These are phyloP conservation scores for Streptanthus diversifolius DNA, from an alignment of 345 rosid species.

Conservation along the genomic window DNA sequence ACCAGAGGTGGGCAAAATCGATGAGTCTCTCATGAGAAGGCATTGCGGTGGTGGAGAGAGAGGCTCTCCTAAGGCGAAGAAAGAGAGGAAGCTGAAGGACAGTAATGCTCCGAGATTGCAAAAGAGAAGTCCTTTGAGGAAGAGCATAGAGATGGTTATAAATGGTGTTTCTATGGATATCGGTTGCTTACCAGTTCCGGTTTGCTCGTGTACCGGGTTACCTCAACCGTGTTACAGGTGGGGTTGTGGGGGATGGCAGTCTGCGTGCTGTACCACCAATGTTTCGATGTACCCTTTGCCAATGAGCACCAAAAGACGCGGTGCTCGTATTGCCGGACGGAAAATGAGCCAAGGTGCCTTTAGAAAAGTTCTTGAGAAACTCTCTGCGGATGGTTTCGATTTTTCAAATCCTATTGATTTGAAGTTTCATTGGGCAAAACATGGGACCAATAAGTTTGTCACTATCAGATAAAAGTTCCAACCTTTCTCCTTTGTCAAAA, in stretches of 20 bases:
- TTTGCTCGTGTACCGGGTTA: constrained; percentile 81
- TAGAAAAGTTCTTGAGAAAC: constrained; percentile 89
- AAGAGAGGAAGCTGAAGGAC: constrained; percentile 74
- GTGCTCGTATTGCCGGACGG: constrained; percentile 88
- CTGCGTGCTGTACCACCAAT: constrained; percentile 86
- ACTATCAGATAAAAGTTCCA: constrained; percentile 59
- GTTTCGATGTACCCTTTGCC: constrained; percentile 89
- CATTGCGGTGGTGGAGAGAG: constrained; percentile 38
- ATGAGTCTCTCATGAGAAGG: constrained; percentile 54
- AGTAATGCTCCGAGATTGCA: constrained; percentile 41
- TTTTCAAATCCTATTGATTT: constrained; percentile 76
- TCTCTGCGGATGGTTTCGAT: constrained; percentile 79
- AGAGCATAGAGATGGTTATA: constrained; percentile 67
- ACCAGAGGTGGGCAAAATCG: constrained; percentile 55
- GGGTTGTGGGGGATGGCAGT: constrained; percentile 99
- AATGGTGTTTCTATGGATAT: constrained; percentile 88
- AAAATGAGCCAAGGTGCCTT: constrained; percentile 98
- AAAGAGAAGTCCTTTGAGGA: constrained; percentile 60
- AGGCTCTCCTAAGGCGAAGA: constrained; percentile 61
- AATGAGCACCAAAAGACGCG: constrained; percentile 80
- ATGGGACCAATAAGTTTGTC: constrained; percentile 95
- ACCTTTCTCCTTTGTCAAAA: background rate
- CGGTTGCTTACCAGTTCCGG: constrained; percentile 77
- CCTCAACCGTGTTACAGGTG: constrained; percentile 86
- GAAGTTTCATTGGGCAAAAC: constrained; percentile 92